A percentile compares a stretch with the other conserved stretches of the same genome.
Evolutionary conservation across 331 rosid genomes (phyloP).

Genomic region (Pyracantha coccinea): DNA sequence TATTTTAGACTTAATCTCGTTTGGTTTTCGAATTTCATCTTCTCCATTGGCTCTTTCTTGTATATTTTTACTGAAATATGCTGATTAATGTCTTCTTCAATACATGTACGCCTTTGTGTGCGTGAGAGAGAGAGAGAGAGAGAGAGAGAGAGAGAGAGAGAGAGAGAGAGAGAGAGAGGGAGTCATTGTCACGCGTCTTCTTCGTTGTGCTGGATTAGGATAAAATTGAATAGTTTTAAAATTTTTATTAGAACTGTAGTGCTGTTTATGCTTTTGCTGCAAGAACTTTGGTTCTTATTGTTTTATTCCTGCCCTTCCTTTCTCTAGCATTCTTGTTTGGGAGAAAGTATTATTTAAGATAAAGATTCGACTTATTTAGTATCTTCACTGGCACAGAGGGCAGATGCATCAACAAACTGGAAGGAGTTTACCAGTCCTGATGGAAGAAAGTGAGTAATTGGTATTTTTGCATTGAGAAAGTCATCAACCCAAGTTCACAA

Average conservation of each 20-base stretch:
- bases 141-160: not conserved
- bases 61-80: not conserved
- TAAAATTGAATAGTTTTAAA: not conserved
- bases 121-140: not conserved
- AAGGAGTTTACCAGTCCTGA: conserved; percentile 87
- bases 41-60: not conserved
- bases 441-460: conserved; percentile 73
- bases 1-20: not conserved
- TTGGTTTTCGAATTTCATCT: not conserved
- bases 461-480: not conserved
- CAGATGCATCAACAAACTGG: conserved; percentile 93
- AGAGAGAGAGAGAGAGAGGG: too few relatives aligned
- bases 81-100: not conserved
- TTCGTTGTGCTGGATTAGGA: not conserved
- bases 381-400: conserved; percentile 61
- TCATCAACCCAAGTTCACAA: not conserved
- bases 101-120: not conserved
- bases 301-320: not conserved
- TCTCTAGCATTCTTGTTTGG: conserved; percentile 3
- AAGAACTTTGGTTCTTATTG: not conserved
- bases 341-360: conserved; percentile 14
- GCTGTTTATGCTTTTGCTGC: not conserved
- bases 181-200: too few relatives aligned
- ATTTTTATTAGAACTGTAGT: not conserved
- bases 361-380: conserved; percentile 22